Percentiles rank a stretch among this genome's conserved stretches.
phyloP scores from a whole-genome alignment of 352 stramenopile genomes.

The Pythium biforme region DNA sequence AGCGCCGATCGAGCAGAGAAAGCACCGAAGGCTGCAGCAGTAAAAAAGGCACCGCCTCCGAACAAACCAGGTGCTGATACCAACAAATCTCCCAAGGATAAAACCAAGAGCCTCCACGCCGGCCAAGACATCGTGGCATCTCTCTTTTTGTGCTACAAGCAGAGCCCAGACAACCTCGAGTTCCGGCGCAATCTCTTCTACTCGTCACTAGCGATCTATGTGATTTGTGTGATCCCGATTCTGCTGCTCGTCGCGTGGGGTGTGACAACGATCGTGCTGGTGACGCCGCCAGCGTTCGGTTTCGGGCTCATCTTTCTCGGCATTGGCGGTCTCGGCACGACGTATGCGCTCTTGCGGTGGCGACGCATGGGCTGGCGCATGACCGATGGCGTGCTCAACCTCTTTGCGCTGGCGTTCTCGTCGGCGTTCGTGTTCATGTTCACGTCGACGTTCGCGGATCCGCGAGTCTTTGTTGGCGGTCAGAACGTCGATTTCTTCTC shows the following conservation, averaged over 20 bases:
- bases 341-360: conserved; percentile 66
- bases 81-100: background rate
- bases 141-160: conserved; percentile 80
- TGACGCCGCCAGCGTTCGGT: conserved; percentile 73
- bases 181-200: conserved; percentile 85
- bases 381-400: conserved; percentile 51
- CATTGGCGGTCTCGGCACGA: conserved; percentile 39
- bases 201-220: conserved; percentile 50
- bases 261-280: conserved; percentile 61
- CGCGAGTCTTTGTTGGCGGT: conserved; percentile 63
- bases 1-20: conserved; percentile 12
- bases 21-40: background rate
- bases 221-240: conserved; percentile 54
- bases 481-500: conserved; percentile 77
- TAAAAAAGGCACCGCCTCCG: background rate
- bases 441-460: conserved; percentile 74
- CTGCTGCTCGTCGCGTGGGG: conserved; percentile 71
- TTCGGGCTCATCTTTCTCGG: conserved; percentile 80
- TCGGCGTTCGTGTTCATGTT: conserved; percentile 82
- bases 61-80: background rate
- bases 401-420: conserved; percentile 53
- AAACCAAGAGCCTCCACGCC: conserved; percentile 22
- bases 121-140: conserved; percentile 58
- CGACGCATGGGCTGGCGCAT: conserved; percentile 78
- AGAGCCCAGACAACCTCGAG: conserved; percentile 51